A percentile compares a stretch with the other conserved stretches of the same genome.
phyloP scores from a whole-genome alignment of 2,329 filamentous ascomycete species.

The Septoria petroselini region DNA sequence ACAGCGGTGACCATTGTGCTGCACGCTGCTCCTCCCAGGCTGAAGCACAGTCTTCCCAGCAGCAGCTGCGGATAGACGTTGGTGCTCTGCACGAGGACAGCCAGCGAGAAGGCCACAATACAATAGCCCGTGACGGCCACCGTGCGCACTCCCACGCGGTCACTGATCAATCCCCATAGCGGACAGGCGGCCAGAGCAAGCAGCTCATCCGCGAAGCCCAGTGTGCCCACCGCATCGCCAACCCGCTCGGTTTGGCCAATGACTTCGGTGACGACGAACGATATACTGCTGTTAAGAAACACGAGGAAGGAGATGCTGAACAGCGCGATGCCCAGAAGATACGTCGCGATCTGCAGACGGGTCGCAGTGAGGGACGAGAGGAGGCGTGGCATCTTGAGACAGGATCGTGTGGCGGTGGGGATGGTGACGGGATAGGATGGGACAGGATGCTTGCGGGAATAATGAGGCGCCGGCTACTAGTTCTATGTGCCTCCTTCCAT shows the following conservation, averaged over 20 bases:
- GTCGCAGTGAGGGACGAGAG: conserved; percentile 53
- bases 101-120: conserved; percentile 73
- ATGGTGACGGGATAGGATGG: too few species aligned
- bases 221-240: conserved; percentile 76
- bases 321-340: conserved; percentile 76
- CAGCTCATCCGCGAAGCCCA: conserved; percentile 81
- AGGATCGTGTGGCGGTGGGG: too few species aligned
- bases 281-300: conserved; percentile 80
- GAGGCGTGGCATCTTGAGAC: conserved; percentile 28
- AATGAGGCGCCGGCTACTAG: too few species aligned
- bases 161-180: conserved; percentile 72
- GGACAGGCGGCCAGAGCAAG: conserved; percentile 79
- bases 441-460: too few species aligned
- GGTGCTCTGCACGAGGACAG: conserved; percentile 77
- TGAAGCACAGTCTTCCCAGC: conserved; percentile 80
- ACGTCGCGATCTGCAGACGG: conserved; percentile 60
- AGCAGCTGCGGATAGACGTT: conserved; percentile 88
- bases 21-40: conserved; percentile 79
- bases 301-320: conserved; percentile 88
- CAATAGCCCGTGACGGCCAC: conserved; percentile 70
- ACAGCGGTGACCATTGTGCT: conserved; percentile 97
- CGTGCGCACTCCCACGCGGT: conserved; percentile 68
- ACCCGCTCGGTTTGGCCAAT: conserved; percentile 71
- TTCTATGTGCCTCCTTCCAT: too few species aligned
- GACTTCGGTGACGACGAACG: conserved; percentile 80